Evolutionary conservation across 23 red algal species (phyloP).

Genomic region (Agarophyton chilense): DNA sequence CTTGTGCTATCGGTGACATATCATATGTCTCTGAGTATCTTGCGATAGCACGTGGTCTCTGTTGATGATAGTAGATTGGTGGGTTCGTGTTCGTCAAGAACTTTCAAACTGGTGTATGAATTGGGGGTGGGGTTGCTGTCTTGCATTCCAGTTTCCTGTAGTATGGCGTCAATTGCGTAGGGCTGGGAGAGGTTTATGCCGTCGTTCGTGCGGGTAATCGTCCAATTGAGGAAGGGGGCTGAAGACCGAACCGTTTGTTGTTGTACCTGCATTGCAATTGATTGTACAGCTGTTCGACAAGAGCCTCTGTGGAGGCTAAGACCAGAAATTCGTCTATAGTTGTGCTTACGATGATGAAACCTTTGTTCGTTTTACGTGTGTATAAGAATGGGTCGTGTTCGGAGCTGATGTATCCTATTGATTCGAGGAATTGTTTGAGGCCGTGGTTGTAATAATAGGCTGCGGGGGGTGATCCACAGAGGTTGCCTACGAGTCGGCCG

Average conservation of each 20-base stretch:
- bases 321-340: neutral
- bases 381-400: conserved; percentile 13
- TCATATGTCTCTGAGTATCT: neutral
- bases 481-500: neutral
- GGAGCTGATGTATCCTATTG: neutral
- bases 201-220: neutral
- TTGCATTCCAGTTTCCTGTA: neutral
- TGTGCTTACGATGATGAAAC: neutral
- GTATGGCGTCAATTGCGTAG: neutral
- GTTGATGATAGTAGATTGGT: neutral
- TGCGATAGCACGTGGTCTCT: neutral
- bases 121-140: neutral
- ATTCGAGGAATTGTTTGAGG: neutral
- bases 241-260: neutral
- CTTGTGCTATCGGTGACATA: neutral
- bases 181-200: neutral
- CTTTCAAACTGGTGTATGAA: neutral
- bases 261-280: neutral
- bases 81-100: neutral
- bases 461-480: neutral
- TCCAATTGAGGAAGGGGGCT: neutral
- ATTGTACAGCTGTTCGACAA: neutral
- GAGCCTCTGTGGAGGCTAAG: neutral
- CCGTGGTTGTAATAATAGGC: neutral
- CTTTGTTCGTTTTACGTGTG: neutral